Conservation (phyloP, 2,329 filamentous ascomycete genomes). For the Cercospora nicotianae region DNA sequence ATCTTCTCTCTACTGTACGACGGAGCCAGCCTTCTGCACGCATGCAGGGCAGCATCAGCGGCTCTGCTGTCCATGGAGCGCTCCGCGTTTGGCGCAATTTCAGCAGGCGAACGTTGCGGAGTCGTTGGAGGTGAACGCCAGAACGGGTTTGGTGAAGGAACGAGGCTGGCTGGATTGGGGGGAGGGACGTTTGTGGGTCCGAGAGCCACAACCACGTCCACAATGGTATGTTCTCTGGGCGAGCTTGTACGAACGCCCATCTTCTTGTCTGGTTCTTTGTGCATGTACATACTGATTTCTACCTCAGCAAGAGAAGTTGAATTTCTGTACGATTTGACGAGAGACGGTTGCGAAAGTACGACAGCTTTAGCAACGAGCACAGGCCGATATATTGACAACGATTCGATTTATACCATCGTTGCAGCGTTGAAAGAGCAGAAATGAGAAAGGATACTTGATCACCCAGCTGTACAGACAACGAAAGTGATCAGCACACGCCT, state of each 20-base stretch:
- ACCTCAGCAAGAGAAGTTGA: background rate
- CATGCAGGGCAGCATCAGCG: conserved; percentile 1
- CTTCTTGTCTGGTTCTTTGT: background rate
- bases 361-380: background rate
- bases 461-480: background rate
- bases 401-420: background rate
- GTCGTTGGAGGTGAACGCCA: background rate
- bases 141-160: background rate
- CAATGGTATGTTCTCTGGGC: background rate
- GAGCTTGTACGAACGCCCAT: background rate
- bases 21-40: background rate
- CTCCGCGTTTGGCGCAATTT: background rate
- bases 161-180: background rate
- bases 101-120: background rate
- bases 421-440: background rate
- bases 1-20: background rate
- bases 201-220: background rate
- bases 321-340: background rate
- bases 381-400: background rate
- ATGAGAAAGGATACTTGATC: background rate
- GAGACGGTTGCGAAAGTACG: background rate
- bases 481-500: background rate
- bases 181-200: background rate
- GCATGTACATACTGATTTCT: background rate
- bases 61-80: background rate